These are phyloP conservation scores for Fusarium albidum DNA, from an alignment of 2,329 filamentous ascomycete species.

Conservation along the genomic window DNA sequence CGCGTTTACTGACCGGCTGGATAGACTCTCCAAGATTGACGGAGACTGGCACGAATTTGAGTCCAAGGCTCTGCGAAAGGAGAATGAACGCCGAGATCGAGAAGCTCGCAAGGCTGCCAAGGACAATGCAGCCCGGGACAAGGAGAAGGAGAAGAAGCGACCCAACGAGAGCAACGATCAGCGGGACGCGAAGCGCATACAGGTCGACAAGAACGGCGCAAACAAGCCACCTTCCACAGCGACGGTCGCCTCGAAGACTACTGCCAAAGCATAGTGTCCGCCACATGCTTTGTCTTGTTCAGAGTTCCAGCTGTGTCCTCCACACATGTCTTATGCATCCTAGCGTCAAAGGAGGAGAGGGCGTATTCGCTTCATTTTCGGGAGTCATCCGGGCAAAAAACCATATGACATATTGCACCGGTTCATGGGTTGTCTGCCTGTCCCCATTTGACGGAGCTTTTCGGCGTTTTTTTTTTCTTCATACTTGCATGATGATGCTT, in stretches of 20 bases:
- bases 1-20: conserved; percentile 42
- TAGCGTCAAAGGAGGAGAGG: conserved; percentile 2
- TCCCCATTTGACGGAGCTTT: neutral
- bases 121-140: conserved; percentile 43
- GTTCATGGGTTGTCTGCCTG: conserved; percentile 8
- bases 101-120: conserved; percentile 59
- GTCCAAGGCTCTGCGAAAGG: conserved; percentile 90
- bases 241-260: neutral
- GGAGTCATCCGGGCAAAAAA: conserved; percentile 9
- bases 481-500: conserved; percentile 2
- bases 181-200: conserved; percentile 46
- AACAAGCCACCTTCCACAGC: conserved; percentile 22
- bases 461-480: conserved; percentile 22
- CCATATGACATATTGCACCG: neutral
- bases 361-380: conserved; percentile 6
- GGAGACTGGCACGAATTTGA: conserved; percentile 99
- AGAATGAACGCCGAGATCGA: conserved; percentile 75
- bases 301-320: neutral
- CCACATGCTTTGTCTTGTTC: neutral
- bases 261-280: conserved; percentile 17
- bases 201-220: conserved; percentile 40
- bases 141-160: conserved; percentile 52
- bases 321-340: neutral
- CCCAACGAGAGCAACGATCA: conserved; percentile 43
- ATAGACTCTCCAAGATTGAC: conserved; percentile 77